Conservation (phyloP, 768 basidiomycete genomes). For the Boletus subcaerulescens region DNA sequence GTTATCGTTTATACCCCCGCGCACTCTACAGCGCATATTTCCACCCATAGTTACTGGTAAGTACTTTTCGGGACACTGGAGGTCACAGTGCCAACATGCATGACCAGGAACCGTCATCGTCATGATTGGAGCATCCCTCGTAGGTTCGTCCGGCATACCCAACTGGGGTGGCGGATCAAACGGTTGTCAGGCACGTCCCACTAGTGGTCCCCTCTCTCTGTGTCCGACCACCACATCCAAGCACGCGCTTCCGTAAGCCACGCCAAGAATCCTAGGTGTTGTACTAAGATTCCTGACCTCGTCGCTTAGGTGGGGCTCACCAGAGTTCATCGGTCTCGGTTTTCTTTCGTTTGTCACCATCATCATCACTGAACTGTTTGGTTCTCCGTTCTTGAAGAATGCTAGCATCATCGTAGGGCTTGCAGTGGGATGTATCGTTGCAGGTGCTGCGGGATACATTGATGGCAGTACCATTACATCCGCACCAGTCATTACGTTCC, state of each 20-base stretch:
- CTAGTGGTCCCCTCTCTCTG: constrained; percentile 61
- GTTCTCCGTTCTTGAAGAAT: constrained; percentile 83
- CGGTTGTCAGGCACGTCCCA: constrained; percentile 58
- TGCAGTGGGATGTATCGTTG: constrained; percentile 75
- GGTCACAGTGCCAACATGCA: not conserved
- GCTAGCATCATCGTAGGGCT: constrained; percentile 74
- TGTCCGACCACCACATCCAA: constrained; percentile 75
- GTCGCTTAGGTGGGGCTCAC: constrained; percentile 65
- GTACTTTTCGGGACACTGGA: not conserved
- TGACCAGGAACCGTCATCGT: constrained; percentile 68
- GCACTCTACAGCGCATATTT: constrained; percentile 62
- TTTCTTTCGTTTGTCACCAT: constrained; percentile 80
- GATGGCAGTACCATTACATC: constrained; percentile 59
- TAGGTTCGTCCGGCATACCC: constrained; percentile 69
- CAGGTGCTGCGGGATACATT: constrained; percentile 78
- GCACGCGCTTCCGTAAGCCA: constrained; percentile 57
- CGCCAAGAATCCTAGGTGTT: not conserved
- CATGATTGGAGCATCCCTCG: constrained; percentile 74
- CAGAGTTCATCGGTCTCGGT: constrained; percentile 82
- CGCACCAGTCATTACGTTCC: constrained; percentile 77
- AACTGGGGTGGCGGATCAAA: constrained; percentile 88
- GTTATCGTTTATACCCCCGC: constrained; percentile 70
- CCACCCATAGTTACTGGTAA: constrained; percentile 77
- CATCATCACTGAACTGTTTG: constrained; percentile 77
- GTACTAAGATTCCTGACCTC: not conserved